A percentile compares a stretch with the other conserved stretches of the same genome.
Conservation (phyloP, 1,284 basidiomycete species). For the Apiotrichum porosum region DNA sequence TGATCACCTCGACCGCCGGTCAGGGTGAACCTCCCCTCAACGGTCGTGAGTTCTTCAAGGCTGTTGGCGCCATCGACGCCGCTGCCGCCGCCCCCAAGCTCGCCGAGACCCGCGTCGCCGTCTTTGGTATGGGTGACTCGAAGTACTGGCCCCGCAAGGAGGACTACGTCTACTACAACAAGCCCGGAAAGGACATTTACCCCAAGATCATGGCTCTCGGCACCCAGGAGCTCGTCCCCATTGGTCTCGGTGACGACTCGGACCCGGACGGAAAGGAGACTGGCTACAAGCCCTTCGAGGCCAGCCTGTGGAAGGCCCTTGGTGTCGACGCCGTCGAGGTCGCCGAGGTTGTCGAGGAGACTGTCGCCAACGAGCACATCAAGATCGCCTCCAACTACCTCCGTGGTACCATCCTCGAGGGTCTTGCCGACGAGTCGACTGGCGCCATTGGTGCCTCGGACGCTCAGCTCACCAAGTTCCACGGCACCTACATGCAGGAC, state of each 20-base stretch:
- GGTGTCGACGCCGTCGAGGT: conserved; percentile 89
- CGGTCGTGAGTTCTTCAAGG: conserved; percentile 84
- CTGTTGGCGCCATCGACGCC: conserved; percentile 62
- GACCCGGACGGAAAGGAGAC: conserved; percentile 95
- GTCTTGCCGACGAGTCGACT: conserved; percentile 78
- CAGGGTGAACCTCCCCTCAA: conserved; percentile 98
- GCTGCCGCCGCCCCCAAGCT: conserved; percentile 46
- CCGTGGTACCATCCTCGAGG: conserved; percentile 91
- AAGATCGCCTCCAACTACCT: conserved; percentile 94
- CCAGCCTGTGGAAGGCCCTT: conserved; percentile 85
- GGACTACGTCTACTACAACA: conserved; percentile 97
- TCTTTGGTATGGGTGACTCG: conserved; percentile 96
- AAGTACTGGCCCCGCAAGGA: conserved; percentile 99
- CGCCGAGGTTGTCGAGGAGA: conserved; percentile 86
- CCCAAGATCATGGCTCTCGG: conserved; percentile 69
- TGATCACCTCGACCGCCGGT: conserved; percentile 94
- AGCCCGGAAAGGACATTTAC: conserved; percentile 88
- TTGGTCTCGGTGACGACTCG: conserved; percentile 94
- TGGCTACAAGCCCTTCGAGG: conserved; percentile 94
- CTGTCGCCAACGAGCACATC: conserved; percentile 99
- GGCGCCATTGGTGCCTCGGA: conserved; percentile 87
- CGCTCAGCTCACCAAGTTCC: conserved; percentile 96
- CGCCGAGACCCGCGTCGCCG: conserved; percentile 65
- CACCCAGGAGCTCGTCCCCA: conserved; percentile 62
- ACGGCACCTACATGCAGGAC: conserved; percentile 95